Conservation (phyloP, 345 rosid genomes). For the Linum lewisii region DNA sequence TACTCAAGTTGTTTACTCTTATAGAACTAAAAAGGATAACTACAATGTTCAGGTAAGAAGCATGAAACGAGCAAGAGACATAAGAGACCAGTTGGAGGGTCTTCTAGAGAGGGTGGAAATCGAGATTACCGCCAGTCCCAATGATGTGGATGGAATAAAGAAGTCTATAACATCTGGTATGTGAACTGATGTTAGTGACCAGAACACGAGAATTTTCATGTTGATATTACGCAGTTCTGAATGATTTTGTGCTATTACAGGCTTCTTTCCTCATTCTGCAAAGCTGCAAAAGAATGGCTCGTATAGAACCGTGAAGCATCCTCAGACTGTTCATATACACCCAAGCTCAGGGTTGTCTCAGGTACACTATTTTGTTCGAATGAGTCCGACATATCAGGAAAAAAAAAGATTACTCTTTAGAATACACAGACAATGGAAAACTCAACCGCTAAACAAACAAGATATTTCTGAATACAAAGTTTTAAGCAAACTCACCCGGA, state of each 20-base stretch:
- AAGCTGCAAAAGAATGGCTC: constrained; percentile 88
- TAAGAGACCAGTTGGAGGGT: constrained; percentile 89
- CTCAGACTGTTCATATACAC: constrained; percentile 87
- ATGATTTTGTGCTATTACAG: constrained; percentile 26
- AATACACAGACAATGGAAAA: no score
- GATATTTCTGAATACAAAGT: no score
- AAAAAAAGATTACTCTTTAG: no score
- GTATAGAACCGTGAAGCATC: constrained; percentile 80
- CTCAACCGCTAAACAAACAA: no score
- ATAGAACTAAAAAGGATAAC: neutral
- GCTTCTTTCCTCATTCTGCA: constrained; percentile 84
- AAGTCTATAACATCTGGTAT: constrained; percentile 85
- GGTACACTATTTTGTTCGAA: no score
- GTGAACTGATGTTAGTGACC: neutral
- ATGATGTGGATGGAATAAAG: constrained; percentile 61
- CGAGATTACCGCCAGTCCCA: constrained; percentile 51
- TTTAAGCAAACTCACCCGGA: no score
- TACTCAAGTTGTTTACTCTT: constrained; percentile 11
- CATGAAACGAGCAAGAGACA: constrained; percentile 95
- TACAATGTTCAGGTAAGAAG: constrained; percentile 65
- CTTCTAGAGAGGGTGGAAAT: constrained; percentile 96
- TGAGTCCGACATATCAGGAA: no score
- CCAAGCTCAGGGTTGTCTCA: constrained; percentile 93
- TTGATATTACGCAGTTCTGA: constrained; percentile 11
- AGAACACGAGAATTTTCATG: neutral